A percentile compares a stretch with the other conserved stretches of the same genome.
These are phyloP conservation scores for Colletotrichum magnum DNA, from an alignment of 2,329 filamentous ascomycete genomes.

Conservation along the genomic window DNA sequence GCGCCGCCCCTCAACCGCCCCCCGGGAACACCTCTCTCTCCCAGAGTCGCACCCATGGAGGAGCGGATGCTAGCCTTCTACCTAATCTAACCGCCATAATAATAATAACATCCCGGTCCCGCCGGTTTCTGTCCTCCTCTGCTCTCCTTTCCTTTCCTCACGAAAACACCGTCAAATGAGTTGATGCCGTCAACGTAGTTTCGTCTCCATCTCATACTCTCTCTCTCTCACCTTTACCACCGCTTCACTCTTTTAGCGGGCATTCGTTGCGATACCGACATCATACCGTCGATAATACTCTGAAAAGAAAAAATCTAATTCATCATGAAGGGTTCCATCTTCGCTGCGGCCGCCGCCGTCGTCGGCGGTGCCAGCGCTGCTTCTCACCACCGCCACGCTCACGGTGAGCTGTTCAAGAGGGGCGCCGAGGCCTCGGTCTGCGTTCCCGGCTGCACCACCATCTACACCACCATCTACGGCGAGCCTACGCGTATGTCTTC, in stretches of 20 bases:
- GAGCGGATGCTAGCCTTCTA: slow-evolving; percentile 38
- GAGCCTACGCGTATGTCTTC: slow-evolving; percentile 72
- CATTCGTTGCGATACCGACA: slow-evolving; percentile 64
- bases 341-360: slow-evolving; percentile 76
- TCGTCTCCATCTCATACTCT: slow-evolving; percentile 59
- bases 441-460: slow-evolving; percentile 77
- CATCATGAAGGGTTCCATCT: slow-evolving; percentile 82
- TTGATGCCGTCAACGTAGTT: slow-evolving; percentile 68
- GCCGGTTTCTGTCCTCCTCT: slow-evolving; percentile 51
- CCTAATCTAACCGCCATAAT: slow-evolving; percentile 42
- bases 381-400: slow-evolving; percentile 73
- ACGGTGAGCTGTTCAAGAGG: slow-evolving; percentile 71
- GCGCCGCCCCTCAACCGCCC: slow-evolving; percentile 8
- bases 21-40: slow-evolving; percentile 26
- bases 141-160: slow-evolving; percentile 53
- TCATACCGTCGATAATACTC: slow-evolving; percentile 45
- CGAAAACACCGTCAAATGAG: slow-evolving; percentile 62
- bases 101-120: slow-evolving; percentile 61
- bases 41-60: slow-evolving; percentile 36
- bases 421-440: slow-evolving; percentile 65
- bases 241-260: slow-evolving; percentile 93
- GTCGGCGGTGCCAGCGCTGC: slow-evolving; percentile 69
- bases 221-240: slow-evolving; percentile 56
- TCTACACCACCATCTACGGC: slow-evolving; percentile 80
- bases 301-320: slow-evolving; percentile 50